Base-by-base conservation (phyloP, 768 basidiomycete genomes). In the Holtermannia corniformis region DNA sequence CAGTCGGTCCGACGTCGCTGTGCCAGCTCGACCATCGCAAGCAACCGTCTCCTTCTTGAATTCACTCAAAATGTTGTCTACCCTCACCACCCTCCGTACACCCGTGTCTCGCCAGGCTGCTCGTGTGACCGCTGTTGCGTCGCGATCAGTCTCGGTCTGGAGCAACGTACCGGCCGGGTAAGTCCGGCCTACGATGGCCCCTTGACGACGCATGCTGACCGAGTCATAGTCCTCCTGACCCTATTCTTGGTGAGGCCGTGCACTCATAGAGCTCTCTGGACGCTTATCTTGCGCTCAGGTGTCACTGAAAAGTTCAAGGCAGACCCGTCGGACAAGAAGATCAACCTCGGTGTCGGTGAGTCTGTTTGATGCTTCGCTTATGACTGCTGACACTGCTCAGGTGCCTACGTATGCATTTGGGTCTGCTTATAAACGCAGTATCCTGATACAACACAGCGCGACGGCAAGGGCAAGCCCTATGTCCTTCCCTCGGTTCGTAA, bases 281-380 rank as follows among this genome's bases (percentile, higher is more conserved):
- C 42, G 48, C 21, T 52, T 10, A 28, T 24, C 37, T 14, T 2
- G 32, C 14, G 52, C 47, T 61, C 65, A 64, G 72, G 73, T 61
- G 70, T 99, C 46, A 85, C 87, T 24, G 93, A 96, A 70, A 89
- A 90, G 24, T 99, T 91, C 82, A 95, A 92, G 77, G 88, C 89
- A 42, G 90, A 96, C 80, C 84, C 82, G 65, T 82, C 86, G 72
- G 77, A 86, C 16, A 82, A 83, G 60, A 97, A 97, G 74, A 93
- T 99, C 68, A 99, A 97, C 76, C 79, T 99, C 54, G 95, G 95
- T 68, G 95, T 96, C 60, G 95, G 95, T 64, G 87, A 89, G 43
- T 96, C 91, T 78, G 16, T 40, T 26, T 22, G 23, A 41, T 28
- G 10, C 40, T 23, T 16, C 12, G 23, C 41, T 27, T 41, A 16